Evolutionary conservation across 805 yeast genomes (phyloP).

Genomic region (Limtongozyma cylindracea): DNA sequence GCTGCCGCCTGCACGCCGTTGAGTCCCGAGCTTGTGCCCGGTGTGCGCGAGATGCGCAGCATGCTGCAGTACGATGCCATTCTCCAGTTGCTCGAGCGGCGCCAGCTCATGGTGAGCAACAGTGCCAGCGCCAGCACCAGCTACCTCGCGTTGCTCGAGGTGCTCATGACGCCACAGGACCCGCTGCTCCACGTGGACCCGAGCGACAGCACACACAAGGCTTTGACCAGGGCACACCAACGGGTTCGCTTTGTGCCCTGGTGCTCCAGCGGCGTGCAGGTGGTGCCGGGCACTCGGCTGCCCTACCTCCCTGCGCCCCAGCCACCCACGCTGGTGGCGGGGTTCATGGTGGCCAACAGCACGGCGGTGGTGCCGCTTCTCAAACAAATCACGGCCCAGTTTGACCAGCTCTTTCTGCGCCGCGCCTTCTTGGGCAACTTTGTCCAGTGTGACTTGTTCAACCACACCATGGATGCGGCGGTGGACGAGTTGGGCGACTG

Average conservation of each 20-base stretch:
- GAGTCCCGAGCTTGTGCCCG: too few relatives aligned
- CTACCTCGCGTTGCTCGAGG: conserved; percentile 46
- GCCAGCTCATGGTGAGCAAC: conserved; percentile 44
- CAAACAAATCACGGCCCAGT: conserved; percentile 43
- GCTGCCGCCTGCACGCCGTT: conserved; percentile 15
- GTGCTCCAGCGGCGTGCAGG: conserved; percentile 57
- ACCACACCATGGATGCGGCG: conserved; percentile 21
- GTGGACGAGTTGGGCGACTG: conserved; percentile 19
- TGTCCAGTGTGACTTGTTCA: conserved; percentile 20
- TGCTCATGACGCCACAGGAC: conserved; percentile 31
- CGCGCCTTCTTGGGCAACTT: conserved; percentile 44
- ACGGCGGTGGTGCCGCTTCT: conserved; percentile 50
- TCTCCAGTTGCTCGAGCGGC: conserved; percentile 57
- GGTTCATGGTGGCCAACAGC: conserved; percentile 53
- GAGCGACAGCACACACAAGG: too few relatives aligned
- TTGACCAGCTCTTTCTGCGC: conserved; percentile 54
- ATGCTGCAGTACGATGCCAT: conserved; percentile 70
- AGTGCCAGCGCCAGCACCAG: conserved; percentile 11
- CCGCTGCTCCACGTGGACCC: conserved; percentile 52
- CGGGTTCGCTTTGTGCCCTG: conserved; percentile 65
- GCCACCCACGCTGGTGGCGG: conserved; percentile 26
- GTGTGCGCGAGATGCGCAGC: conserved; percentile 5
- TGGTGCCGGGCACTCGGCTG: conserved; percentile 54
- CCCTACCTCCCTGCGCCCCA: conserved; percentile 19
- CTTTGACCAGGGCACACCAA: conserved; percentile 33